phyloP scores from a whole-genome alignment of 2,329 filamentous ascomycete genomes.

The Simplicillium sp. region DNA sequence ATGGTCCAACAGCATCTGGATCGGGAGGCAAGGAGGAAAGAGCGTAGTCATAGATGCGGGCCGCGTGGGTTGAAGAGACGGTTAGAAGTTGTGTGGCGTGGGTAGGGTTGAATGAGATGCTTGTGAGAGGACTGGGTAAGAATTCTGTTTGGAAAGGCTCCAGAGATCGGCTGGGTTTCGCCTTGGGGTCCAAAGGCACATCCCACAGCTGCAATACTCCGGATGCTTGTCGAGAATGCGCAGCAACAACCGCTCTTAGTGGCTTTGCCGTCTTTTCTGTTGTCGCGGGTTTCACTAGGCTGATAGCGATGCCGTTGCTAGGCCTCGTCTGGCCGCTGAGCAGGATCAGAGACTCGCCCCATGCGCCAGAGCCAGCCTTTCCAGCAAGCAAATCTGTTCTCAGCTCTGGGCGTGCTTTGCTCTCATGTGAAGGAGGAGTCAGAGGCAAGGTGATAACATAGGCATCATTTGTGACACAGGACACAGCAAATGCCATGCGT shows the following conservation, averaged over 20 bases:
- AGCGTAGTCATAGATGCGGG: constrained; percentile 54
- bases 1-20: constrained; percentile 38
- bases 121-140: constrained; percentile 41
- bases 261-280: constrained; percentile 25
- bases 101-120: constrained; percentile 52
- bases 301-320: constrained; percentile 47
- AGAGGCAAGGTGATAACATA: constrained; percentile 51
- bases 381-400: constrained; percentile 39
- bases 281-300: constrained; percentile 32
- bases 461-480: constrained; percentile 47
- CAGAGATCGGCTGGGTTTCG: constrained; percentile 17
- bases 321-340: constrained; percentile 43
- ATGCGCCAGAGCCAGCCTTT: constrained; percentile 49
- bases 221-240: constrained; percentile 49
- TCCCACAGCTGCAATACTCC: constrained; percentile 51
- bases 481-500: constrained; percentile 51
- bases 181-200: constrained; percentile 35
- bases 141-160: constrained; percentile 53
- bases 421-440: constrained; percentile 50
- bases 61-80: constrained; percentile 44
- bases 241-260: constrained; percentile 45
- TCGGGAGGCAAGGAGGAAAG: constrained; percentile 41
- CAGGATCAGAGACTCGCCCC: constrained; percentile 49
- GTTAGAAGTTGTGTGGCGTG: constrained; percentile 49
- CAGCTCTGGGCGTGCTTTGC: constrained; percentile 46